These are phyloP conservation scores for Wickerhamiella bombiphila DNA, from an alignment of 805 yeast species.

Conservation along the genomic window DNA sequence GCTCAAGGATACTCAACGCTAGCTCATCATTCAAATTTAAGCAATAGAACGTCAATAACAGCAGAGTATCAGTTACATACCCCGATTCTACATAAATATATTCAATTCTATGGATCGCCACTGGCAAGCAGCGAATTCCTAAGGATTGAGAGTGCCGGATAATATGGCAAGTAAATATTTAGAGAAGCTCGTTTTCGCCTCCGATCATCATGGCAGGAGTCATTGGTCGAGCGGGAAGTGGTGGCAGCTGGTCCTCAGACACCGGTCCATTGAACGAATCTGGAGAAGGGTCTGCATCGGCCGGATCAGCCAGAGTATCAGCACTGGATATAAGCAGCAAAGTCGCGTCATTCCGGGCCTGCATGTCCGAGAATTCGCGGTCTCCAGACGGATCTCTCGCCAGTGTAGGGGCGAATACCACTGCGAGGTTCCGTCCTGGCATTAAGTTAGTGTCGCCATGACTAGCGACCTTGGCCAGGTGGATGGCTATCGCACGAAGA, in stretches of 20 bases:
- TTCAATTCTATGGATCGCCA: no score
- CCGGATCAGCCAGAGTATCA: constrained; percentile 7
- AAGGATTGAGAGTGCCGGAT: no score
- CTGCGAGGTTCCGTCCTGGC: constrained; percentile 69
- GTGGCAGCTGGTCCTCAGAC: not conserved
- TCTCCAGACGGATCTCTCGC: constrained; percentile 68
- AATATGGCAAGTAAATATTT: no score
- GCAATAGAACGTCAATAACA: no score
- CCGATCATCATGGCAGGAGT: no score
- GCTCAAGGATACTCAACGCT: no score
- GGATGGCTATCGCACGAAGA: constrained; percentile 43
- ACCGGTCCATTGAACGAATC: not conserved
- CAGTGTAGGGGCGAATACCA: constrained; percentile 89
- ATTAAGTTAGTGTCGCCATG: constrained; percentile 51
- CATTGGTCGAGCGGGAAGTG: not conserved
- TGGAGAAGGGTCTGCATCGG: not conserved
- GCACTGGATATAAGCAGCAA: constrained; percentile 41
- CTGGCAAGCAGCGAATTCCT: no score
- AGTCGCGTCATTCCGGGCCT: constrained; percentile 58
- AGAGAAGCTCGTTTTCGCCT: no score
- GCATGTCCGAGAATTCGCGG: constrained; percentile 75
- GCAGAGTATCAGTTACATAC: no score
- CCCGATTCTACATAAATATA: no score
- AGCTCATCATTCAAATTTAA: no score
- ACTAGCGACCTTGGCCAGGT: constrained; percentile 45